Conservation (phyloP, 176 grass and related monocot species). For the Oryza longistaminata region DNA sequence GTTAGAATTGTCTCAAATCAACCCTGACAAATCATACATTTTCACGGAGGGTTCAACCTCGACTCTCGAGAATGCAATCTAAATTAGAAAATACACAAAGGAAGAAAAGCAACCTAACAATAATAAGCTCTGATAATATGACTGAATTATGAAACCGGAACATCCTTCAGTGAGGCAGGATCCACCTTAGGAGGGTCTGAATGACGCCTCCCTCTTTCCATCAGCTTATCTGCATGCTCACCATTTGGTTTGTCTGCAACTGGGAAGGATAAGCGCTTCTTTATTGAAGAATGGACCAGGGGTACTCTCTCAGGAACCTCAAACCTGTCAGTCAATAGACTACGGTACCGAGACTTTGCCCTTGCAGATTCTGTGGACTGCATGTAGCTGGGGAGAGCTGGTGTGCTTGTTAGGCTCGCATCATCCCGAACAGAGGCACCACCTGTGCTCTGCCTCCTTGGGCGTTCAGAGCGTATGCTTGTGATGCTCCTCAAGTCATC, state of each 20-base stretch:
- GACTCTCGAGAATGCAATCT: constrained; percentile 25
- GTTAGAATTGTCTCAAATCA: constrained; percentile 49
- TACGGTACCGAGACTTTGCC: constrained; percentile 61
- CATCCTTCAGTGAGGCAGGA: constrained; percentile 57
- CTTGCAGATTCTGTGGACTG: constrained; percentile 86
- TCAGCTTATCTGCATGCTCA: constrained; percentile 31
- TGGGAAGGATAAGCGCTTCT: constrained; percentile 88
- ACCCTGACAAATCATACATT: constrained; percentile 37
- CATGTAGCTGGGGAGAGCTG: constrained; percentile 78
- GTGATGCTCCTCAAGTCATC: constrained; percentile 82
- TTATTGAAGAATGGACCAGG: constrained; percentile 47
- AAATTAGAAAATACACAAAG: constrained; percentile 40
- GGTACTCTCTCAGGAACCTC: constrained; percentile 59
- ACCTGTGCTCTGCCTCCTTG: constrained; percentile 66
- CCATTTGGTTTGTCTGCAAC: constrained; percentile 37
- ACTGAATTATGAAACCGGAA: constrained; percentile 35
- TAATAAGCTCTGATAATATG: constrained; percentile 19
- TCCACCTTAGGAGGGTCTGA: constrained; percentile 73
- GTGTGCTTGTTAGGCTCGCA: constrained; percentile 65
- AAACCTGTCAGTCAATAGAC: constrained; percentile 49
- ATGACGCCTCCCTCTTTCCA: constrained; percentile 47
- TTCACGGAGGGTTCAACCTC: neutral
- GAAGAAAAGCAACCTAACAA: constrained; percentile 29
- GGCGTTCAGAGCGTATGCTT: constrained; percentile 73
- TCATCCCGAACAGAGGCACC: constrained; percentile 74